These are phyloP conservation scores for Syzygium aqueum DNA, from an alignment of 345 rosid species.

Conservation along the genomic window DNA sequence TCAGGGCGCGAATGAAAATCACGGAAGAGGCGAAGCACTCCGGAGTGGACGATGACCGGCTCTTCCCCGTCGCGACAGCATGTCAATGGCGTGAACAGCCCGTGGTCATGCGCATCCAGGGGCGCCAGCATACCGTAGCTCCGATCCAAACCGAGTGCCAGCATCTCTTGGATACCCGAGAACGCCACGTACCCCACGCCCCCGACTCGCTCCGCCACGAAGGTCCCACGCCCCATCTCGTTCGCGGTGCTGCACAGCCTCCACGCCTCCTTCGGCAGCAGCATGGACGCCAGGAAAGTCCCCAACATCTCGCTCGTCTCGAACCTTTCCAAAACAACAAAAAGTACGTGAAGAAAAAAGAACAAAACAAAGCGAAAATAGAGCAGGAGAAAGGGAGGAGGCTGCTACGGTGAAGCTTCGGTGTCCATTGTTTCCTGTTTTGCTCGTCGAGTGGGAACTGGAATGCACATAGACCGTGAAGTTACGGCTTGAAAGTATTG, in stretches of 20 bases:
- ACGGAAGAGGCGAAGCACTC: constrained; percentile 33
- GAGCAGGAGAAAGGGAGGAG: no score
- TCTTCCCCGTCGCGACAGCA: constrained; percentile 22
- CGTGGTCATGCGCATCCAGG: background rate
- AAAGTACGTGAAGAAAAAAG: no score
- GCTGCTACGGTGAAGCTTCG: no score
- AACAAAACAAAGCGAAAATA: background rate
- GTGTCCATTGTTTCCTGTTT: no score
- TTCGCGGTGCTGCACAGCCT: constrained; percentile 34
- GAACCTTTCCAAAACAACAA: constrained; percentile 23
- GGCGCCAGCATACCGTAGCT: background rate
- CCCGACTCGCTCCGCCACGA: constrained; percentile 21
- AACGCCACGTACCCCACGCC: constrained; percentile 42
- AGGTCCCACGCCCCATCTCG: constrained; percentile 1
- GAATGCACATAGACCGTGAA: background rate
- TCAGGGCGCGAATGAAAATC: constrained; percentile 4
- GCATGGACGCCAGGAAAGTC: constrained; percentile 45
- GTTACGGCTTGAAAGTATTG: no score
- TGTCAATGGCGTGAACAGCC: constrained; percentile 24
- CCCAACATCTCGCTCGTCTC: constrained; percentile 77
- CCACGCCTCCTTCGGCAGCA: constrained; percentile 52
- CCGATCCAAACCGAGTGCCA: background rate
- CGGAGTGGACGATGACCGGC: constrained; percentile 41
- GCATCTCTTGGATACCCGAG: constrained; percentile 22
- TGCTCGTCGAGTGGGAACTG: background rate